Evolutionary conservation across 352 stramenopile genomes (phyloP), one percentile per base, ranked within the genome.

Genomic region (Globisporangium parvum): DNA sequence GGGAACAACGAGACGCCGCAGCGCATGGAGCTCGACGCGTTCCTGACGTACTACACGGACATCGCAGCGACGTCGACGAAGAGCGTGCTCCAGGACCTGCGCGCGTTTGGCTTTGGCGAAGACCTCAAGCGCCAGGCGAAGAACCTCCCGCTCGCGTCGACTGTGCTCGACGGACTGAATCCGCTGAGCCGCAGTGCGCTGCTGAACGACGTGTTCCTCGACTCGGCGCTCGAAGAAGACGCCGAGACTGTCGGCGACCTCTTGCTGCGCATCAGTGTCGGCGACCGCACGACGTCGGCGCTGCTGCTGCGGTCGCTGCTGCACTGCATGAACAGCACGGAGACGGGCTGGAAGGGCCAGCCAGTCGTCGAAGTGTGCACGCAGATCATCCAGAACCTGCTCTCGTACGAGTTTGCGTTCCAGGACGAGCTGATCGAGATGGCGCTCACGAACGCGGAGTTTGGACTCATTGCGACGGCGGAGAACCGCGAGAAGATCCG

Each of bases 261-360:
- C 39, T 51, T 95, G 40, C 48, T 92, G 17, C 77, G 81, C 11
- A 66, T 93, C 41, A 81, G 78, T 57, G 69, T 91, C 21, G 79
- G 80, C 31, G 71, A 89, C 44, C 55, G 63, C n/a, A 50, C 59
- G 2, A 88, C 81, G 42, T 91, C 81, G 0, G 60, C 41, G n/a
- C 70, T 82, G 44, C 55, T 95, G 18, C 53, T 91, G 58, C 71
- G 75, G 23, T 83, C 80, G 47, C 58, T 93, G n/a, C 61, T 93
- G 20, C 68, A 87, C 47, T 91, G 82, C 41, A 74, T 95, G 54
- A 79, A 85, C 41, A 88, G 71, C 54, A 88, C 81, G 1, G 86
- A 93, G 57, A 88, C 78, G 20, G 79, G 82, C n/a, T 93, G 84
- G 82, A 95, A 94, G 67, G 82, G 84, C 0, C 80, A 93, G 55